Base-by-base conservation (phyloP, 1,284 basidiomycete genomes). In the Phaffia rhodozyma region DNA sequence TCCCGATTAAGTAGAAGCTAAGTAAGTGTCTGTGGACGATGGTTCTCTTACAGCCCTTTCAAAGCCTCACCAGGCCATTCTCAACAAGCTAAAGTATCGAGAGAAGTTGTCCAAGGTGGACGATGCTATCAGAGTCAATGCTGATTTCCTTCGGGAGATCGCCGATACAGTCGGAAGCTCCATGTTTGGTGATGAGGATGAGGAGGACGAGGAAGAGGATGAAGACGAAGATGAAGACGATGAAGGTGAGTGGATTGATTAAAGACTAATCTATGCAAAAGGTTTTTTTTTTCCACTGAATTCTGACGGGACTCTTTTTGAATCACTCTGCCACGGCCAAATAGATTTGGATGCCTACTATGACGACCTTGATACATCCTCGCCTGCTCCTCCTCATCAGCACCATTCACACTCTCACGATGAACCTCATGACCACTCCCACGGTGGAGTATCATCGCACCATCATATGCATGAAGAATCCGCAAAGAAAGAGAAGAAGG, bases 111-210 rank as follows among this genome's bases (percentile, higher is more conserved):
- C 74, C 48, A 73, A 72, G 1, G 76, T 77, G 1, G 75, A 77
- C 62, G 75, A 77, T 65, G 75, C 74, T 0, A 77, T 77, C 50
- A 58, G 74, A 58, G 52, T 50, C 38, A 89, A 89, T 69, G 84
- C 84, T 1, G 75, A 83, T 34, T 88, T 89, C 72, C 71, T 89
- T 63, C 74, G 78, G 21, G 74, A 80, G 66, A 83, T 89, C 64
- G 81, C 86, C 21, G 82, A 80, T 16, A 60, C 47, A 34, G 65
- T 61, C 23, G 62, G 52, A 20, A 63, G 32, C 27, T 43, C 38
- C 54, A 68, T 66, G 61, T 61, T 59, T 47, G 43, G 79, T 78
- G 76, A 72, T 11, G 71, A 70, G 13, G 73, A 72, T n/a, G 73
- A 71, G 23, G 75, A 74, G 0, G 70, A 70, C 1, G 63, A 56